A percentile compares a stretch with the other conserved stretches of the same genome.
Conservation (phyloP, 2,329 filamentous ascomycete species). For the Sporothrix inflata region DNA sequence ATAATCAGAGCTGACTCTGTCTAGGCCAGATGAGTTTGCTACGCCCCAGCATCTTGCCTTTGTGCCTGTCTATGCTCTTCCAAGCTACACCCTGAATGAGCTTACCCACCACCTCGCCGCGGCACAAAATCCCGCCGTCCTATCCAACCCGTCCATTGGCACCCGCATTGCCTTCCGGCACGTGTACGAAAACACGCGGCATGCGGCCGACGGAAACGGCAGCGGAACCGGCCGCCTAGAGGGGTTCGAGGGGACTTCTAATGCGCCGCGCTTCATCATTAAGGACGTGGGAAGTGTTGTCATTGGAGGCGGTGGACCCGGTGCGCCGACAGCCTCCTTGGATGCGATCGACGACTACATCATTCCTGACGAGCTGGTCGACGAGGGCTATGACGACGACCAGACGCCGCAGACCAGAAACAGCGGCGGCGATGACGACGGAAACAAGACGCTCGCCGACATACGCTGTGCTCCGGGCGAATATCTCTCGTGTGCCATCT, state of each 20-base stretch:
- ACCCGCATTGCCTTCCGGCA: conserved; percentile 87
- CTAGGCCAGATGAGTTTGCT: conserved; percentile 73
- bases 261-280: conserved; percentile 64
- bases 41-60: conserved; percentile 63
- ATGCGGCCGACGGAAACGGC: conserved; percentile 31
- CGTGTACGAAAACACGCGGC: conserved; percentile 74
- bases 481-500: conserved; percentile 80
- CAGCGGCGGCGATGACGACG: conserved; percentile 51
- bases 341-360: conserved; percentile 46
- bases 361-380: conserved; percentile 33
- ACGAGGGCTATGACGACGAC: conserved; percentile 36
- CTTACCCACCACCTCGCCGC: conserved; percentile 76
- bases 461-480: conserved; percentile 86
- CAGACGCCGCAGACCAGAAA: background rate
- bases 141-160: conserved; percentile 75
- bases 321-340: conserved; percentile 31
- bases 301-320: conserved; percentile 63
- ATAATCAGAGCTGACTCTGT: background rate
- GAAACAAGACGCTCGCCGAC: conserved; percentile 74
- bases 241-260: conserved; percentile 23
- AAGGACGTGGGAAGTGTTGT: conserved; percentile 85
- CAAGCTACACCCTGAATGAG: conserved; percentile 77
- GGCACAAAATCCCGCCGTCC: conserved; percentile 54
- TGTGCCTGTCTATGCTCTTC: conserved; percentile 85
- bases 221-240: conserved; percentile 33